Percentiles rank a stretch among this genome's conserved stretches.
These are phyloP conservation scores for Pleurotus cornucopiae DNA, from an alignment of 768 basidiomycete species.

Conservation along the genomic window DNA sequence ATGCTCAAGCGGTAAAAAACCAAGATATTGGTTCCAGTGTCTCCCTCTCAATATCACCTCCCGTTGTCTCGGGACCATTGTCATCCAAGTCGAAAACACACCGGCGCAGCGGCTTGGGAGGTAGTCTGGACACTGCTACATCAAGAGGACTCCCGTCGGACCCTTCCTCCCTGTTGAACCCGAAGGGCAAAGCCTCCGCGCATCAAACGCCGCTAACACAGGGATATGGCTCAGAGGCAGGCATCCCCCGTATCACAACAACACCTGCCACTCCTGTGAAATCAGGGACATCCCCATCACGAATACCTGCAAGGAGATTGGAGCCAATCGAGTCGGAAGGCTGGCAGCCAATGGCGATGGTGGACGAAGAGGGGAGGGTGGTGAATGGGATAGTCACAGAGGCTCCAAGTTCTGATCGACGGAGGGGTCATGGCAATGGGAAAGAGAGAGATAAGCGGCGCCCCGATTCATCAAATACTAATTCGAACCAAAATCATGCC, in stretches of 20 bases:
- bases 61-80: slow-evolving; percentile 27
- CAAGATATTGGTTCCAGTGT: slow-evolving; percentile 10
- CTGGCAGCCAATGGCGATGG: slow-evolving; percentile 32
- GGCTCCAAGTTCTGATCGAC: not conserved
- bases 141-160: not conserved
- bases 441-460: not conserved
- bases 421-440: not conserved
- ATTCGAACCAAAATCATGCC: not conserved
- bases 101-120: slow-evolving; percentile 2
- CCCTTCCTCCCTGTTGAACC: not conserved
- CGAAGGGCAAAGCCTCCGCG: not conserved
- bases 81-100: slow-evolving; percentile 13
- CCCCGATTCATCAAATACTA: slow-evolving; percentile 1
- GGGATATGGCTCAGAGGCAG: slow-evolving; percentile 4
- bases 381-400: not conserved
- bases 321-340: slow-evolving; percentile 34
- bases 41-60: slow-evolving; percentile 16
- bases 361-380: slow-evolving; percentile 29
- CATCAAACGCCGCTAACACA: slow-evolving; percentile 13
- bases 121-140: not conserved
- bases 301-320: slow-evolving; percentile 14
- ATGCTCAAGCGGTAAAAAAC: slow-evolving; percentile 11
- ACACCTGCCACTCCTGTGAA: slow-evolving; percentile 30
- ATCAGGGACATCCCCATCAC: slow-evolving; percentile 8
- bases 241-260: slow-evolving; percentile 24